Evolutionary conservation across 306 rosid species (phyloP).

Genomic region (Rubus idaeus): DNA sequence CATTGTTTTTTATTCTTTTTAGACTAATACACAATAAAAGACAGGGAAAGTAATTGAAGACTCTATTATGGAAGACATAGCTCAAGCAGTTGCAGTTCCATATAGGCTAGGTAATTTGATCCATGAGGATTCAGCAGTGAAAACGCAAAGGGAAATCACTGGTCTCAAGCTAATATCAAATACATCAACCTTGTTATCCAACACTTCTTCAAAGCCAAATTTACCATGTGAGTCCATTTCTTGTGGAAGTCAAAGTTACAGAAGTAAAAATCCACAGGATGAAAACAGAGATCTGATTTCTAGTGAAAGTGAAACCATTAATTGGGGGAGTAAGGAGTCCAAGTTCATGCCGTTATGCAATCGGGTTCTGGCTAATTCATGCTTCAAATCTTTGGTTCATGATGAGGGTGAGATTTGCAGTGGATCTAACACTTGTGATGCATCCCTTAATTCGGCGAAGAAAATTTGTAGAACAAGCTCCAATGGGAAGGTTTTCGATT

Average conservation of each 20-base stretch:
- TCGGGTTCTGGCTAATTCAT: constrained; percentile 14
- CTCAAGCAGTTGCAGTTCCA: constrained; percentile 65
- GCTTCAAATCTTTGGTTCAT: constrained; percentile 27
- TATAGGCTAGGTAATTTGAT: constrained; percentile 59
- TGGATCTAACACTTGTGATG: constrained; percentile 43
- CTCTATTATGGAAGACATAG: constrained; percentile 56
- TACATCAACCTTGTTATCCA: constrained; percentile 51
- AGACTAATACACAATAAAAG: constrained; percentile 32
- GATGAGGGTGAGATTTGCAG: constrained; percentile 37
- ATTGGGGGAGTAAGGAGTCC: constrained; percentile 28
- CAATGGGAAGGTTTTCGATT: constrained; percentile 28
- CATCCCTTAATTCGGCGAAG: constrained; percentile 43
- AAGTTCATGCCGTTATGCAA: constrained; percentile 18
- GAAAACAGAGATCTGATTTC: constrained; percentile 41
- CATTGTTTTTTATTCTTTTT: not conserved
- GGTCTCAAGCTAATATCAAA: constrained; percentile 68
- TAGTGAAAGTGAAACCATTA: constrained; percentile 34
- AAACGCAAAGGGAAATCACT: constrained; percentile 55
- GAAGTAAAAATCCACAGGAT: constrained; percentile 28
- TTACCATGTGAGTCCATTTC: constrained; percentile 37
- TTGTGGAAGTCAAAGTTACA: constrained; percentile 35
- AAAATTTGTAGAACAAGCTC: constrained; percentile 34
- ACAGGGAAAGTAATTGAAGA: constrained; percentile 17
- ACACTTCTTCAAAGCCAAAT: constrained; percentile 33
- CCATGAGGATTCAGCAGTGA: constrained; percentile 57